Evolutionary conservation across 2,329 filamentous ascomycete species (phyloP).

Genomic region (Calonectria honghensis): DNA sequence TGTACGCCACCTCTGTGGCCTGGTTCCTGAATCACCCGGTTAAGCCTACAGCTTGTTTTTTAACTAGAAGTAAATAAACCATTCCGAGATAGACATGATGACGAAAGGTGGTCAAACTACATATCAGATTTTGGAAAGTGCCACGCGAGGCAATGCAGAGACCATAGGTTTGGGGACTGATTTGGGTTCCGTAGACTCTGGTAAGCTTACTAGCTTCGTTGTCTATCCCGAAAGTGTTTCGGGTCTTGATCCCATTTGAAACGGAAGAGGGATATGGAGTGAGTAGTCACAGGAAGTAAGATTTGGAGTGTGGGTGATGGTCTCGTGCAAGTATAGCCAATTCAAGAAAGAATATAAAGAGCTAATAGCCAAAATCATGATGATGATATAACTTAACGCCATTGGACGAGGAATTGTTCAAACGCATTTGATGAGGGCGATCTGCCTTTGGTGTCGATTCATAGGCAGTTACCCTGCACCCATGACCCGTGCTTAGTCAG

Average conservation of each 20-base stretch:
- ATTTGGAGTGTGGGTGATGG: not conserved
- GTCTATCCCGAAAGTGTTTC: not conserved
- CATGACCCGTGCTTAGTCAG: not conserved
- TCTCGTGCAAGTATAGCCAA: not conserved
- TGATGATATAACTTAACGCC: too few species aligned
- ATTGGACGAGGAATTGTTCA: not conserved
- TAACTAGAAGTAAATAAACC: not conserved
- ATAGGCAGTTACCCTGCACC: not conserved
- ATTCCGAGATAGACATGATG: constrained; percentile 22
- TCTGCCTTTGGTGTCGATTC: not conserved
- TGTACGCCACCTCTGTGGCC: too few species aligned
- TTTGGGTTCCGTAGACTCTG: not conserved
- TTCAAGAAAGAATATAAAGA: not conserved
- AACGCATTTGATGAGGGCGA: not conserved
- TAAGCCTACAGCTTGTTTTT: too few species aligned
- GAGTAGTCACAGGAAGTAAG: not conserved
- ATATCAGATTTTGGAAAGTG: not conserved
- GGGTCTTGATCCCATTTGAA: not conserved
- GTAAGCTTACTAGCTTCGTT: constrained; percentile 13
- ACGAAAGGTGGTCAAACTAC: not conserved
- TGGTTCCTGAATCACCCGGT: too few species aligned
- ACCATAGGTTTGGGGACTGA: not conserved
- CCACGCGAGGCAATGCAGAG: not conserved
- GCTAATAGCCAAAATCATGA: too few species aligned
- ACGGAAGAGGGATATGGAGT: not conserved